These are phyloP conservation scores for Physaria fendleri DNA, from an alignment of 345 rosid genomes.

Conservation along the genomic window DNA sequence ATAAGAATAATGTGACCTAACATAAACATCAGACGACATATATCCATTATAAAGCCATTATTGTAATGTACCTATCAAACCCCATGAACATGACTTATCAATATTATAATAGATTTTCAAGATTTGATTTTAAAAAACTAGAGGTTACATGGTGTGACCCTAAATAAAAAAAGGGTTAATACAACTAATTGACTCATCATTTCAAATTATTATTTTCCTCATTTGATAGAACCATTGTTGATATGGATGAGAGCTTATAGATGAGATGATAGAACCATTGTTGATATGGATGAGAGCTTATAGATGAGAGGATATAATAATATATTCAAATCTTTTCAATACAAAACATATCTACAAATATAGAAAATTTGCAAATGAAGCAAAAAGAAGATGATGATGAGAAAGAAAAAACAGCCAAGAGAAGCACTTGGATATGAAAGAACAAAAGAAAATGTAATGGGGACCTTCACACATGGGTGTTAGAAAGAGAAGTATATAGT, in stretches of 20 bases:
- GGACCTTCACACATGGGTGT: slow-evolving; percentile 87
- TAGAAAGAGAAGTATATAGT: slow-evolving; percentile 34
- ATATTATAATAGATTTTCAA: slow-evolving; percentile 5
- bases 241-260: slow-evolving; percentile 20
- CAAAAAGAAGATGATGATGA: slow-evolving; percentile 25
- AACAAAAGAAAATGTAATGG: slow-evolving; percentile 44
- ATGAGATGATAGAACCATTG: slow-evolving; percentile 18
- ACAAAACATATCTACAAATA: slow-evolving; percentile 11
- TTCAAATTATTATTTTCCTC: slow-evolving; percentile 8
- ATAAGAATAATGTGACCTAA: not conserved
- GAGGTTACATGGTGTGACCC: slow-evolving; percentile 8
- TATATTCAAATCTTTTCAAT: slow-evolving; percentile 15
- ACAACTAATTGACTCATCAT: slow-evolving; percentile 22
- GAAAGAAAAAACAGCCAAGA: slow-evolving; percentile 58
- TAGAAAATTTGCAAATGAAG: slow-evolving; percentile 17
- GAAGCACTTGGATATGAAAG: slow-evolving; percentile 42
- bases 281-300: slow-evolving; percentile 20
- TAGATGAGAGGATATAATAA: slow-evolving; percentile 22
- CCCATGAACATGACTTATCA: slow-evolving; percentile 29
- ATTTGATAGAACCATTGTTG: slow-evolving; percentile 16
- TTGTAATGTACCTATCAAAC: slow-evolving; percentile 13
- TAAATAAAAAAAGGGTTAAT: not conserved
- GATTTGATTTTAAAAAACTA: not conserved
- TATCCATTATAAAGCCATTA: not conserved
- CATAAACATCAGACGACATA: not conserved